Percentiles rank a stretch among this genome's conserved stretches.
These are phyloP conservation scores for Penicillium hesseltinei DNA, from an alignment of 2,329 filamentous ascomycete genomes.

Conservation along the genomic window DNA sequence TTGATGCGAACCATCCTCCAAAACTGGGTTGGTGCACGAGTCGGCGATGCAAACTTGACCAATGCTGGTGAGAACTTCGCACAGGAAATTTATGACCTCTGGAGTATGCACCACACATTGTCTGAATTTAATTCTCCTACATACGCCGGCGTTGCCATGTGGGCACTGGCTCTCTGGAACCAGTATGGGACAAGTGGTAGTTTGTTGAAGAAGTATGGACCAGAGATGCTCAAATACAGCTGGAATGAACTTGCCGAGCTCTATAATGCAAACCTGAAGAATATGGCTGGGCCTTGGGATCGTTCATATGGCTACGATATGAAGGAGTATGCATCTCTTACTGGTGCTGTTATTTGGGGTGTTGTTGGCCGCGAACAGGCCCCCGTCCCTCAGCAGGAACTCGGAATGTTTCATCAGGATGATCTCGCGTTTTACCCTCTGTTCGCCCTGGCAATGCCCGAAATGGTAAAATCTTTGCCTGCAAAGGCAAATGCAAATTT, in stretches of 20 bases:
- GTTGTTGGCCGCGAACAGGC: constrained; percentile 33
- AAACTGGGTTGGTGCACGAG: constrained; percentile 57
- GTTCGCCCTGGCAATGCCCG: constrained; percentile 46
- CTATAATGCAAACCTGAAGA: constrained; percentile 59
- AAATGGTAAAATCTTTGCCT: constrained; percentile 38
- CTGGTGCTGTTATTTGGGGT: constrained; percentile 60
- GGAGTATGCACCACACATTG: constrained; percentile 55
- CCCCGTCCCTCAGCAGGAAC: constrained; percentile 37
- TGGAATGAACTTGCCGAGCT: constrained; percentile 55
- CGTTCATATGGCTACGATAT: constrained; percentile 63
- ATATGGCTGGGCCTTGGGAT: constrained; percentile 65
- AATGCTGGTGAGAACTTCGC: constrained; percentile 56
- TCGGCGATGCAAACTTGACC: constrained; percentile 60
- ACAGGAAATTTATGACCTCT: constrained; percentile 56
- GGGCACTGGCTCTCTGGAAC: constrained; percentile 57
- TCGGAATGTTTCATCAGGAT: constrained; percentile 57
- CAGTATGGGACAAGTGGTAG: constrained; percentile 58
- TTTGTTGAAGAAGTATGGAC: constrained; percentile 53
- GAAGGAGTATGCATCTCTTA: constrained; percentile 60
- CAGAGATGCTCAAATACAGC: constrained; percentile 52
- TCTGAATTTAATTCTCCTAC: constrained; percentile 64
- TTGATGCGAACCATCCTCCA: constrained; percentile 64
- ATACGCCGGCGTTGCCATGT: constrained; percentile 62
- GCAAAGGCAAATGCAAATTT: constrained; percentile 52
- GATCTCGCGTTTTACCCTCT: constrained; percentile 61